A percentile compares a stretch with the other conserved stretches of the same genome.
Conservation (phyloP, 1,284 basidiomycete genomes). For the Austropuccinia psidii region DNA sequence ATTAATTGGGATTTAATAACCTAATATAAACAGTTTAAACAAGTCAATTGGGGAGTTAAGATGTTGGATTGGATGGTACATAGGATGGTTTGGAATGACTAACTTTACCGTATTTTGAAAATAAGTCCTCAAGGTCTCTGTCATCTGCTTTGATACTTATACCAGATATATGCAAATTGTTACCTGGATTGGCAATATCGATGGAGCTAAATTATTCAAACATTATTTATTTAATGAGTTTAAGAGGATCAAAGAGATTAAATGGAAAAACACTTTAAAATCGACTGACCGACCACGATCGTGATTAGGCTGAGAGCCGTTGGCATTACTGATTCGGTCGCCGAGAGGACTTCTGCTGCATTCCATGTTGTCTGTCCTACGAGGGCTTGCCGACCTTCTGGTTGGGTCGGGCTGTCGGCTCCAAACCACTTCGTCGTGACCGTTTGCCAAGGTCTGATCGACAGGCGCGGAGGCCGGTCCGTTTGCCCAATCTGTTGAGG, state of each 20-base stretch:
- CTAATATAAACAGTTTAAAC: constrained; percentile 42
- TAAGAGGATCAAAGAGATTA: neutral
- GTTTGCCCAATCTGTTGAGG: constrained; percentile 37
- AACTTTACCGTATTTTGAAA: constrained; percentile 81
- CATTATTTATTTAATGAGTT: no score
- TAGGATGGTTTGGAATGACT: constrained; percentile 46
- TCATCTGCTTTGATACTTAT: constrained; percentile 72
- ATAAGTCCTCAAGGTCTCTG: constrained; percentile 75
- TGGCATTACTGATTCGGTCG: neutral
- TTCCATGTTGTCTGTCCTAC: neutral
- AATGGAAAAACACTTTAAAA: neutral
- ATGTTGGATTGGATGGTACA: neutral
- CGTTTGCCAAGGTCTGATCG: neutral
- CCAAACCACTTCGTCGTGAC: neutral
- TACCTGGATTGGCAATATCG: constrained; percentile 68
- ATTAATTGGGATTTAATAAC: constrained; percentile 74
- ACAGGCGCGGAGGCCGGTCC: constrained; percentile 17
- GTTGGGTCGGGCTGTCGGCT: neutral
- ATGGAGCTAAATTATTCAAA: constrained; percentile 46
- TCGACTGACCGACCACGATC: constrained; percentile 31
- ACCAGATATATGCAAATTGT: constrained; percentile 91
- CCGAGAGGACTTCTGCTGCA: constrained; percentile 21
- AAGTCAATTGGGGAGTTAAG: neutral
- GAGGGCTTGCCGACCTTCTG: constrained; percentile 11
- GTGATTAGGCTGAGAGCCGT: constrained; percentile 16